These are phyloP conservation scores for Phytopythium aichiense DNA, from an alignment of 352 stramenopile species.

Conservation along the genomic window DNA sequence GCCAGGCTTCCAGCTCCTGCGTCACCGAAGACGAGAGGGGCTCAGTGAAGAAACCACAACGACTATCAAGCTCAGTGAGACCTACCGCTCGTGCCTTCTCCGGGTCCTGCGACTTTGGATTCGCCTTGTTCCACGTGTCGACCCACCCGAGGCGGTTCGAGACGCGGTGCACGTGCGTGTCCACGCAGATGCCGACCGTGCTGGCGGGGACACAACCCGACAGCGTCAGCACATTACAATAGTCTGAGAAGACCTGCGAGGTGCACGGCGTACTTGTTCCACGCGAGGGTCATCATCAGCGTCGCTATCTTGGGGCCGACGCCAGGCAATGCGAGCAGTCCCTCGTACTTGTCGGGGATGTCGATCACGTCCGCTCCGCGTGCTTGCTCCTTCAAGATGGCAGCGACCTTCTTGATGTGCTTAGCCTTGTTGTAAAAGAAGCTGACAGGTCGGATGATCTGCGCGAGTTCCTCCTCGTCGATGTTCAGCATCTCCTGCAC, in stretches of 20 bases:
- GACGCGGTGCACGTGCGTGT: conserved; percentile 97
- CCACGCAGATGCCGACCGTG: conserved; percentile 92
- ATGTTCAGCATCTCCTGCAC: conserved; percentile 85
- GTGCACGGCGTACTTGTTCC: conserved; percentile 54
- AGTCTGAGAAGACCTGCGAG: too few species aligned
- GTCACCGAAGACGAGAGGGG: conserved; percentile 85
- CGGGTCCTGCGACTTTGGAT: conserved; percentile 75
- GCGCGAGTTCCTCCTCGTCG: conserved; percentile 77
- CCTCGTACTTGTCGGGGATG: conserved; percentile 89
- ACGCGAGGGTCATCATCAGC: conserved; percentile 93
- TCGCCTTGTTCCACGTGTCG: conserved; percentile 80
- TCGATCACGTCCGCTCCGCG: conserved; percentile 45
- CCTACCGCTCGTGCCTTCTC: conserved; percentile 88
- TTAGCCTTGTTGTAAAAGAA: conserved; percentile 98
- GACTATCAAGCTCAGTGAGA: not conserved
- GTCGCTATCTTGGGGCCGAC: conserved; percentile 97
- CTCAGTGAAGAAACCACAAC: too few species aligned
- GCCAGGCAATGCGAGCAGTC: conserved; percentile 89
- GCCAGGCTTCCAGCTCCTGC: conserved; percentile 92
- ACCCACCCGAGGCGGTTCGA: conserved; percentile 95
- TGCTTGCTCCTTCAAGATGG: conserved; percentile 38
- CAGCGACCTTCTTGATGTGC: conserved; percentile 88
- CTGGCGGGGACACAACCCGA: conserved; percentile 10
- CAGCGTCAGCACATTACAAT: too few species aligned
- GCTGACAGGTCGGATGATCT: conserved; percentile 89